Conservation (phyloP, 2,329 filamentous ascomycete species). For the Tolypocladium cylindrosporum region DNA sequence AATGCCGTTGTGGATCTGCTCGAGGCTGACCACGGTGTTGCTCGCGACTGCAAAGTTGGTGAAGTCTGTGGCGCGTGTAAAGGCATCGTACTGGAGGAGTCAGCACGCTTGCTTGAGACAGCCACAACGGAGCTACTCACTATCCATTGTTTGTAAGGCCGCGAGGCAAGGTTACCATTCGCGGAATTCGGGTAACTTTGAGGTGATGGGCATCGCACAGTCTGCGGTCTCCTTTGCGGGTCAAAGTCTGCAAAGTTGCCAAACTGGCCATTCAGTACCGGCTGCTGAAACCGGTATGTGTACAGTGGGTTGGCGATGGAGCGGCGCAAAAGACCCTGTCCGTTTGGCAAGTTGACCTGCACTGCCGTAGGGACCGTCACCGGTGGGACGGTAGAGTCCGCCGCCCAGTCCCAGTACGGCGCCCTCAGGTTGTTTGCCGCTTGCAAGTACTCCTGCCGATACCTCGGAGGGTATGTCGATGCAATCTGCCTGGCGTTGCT, state of each 20-base stretch:
- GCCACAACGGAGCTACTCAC: conserved; percentile 17
- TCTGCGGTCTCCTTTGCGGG: conserved; percentile 19
- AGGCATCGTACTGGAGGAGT: conserved; percentile 25
- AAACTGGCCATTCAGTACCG: conserved; percentile 26
- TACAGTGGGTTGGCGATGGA: conserved; percentile 41
- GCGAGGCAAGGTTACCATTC: conserved; percentile 20
- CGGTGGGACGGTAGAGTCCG: conserved; percentile 28
- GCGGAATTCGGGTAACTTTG: conserved; percentile 28
- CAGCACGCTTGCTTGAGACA: neutral
- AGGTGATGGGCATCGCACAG: conserved; percentile 27
- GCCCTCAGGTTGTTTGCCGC: conserved; percentile 37
- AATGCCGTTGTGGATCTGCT: conserved; percentile 31
- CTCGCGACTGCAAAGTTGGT: conserved; percentile 22
- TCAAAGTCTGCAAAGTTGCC: conserved; percentile 22
- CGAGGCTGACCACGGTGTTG: conserved; percentile 27
- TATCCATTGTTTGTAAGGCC: conserved; percentile 28
- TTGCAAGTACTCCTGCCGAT: conserved; percentile 24
- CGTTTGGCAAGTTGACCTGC: conserved; percentile 30
- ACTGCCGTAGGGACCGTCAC: conserved; percentile 24
- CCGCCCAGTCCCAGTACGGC: conserved; percentile 47
- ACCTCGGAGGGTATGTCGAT: conserved; percentile 25
- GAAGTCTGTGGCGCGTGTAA: conserved; percentile 26
- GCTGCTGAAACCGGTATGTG: conserved; percentile 36
- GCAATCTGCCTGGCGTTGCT: conserved; percentile 36
- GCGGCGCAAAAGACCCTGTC: conserved; percentile 15